Conservation (phyloP, 352 stramenopile species). For the Pythium chondricola region DNA sequence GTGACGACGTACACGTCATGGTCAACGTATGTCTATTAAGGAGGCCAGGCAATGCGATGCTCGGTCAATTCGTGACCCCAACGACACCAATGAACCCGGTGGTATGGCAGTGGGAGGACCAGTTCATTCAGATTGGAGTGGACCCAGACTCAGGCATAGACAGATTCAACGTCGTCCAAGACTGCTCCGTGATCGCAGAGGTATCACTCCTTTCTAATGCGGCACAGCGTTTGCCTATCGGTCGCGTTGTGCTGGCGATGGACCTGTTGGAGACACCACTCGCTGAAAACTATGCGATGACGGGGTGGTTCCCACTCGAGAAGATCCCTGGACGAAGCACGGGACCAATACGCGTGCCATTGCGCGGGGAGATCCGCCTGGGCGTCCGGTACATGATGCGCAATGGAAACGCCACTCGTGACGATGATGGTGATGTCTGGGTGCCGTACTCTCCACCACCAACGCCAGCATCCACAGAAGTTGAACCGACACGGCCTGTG, state of each 20-base stretch:
- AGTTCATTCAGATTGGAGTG: constrained; percentile 9
- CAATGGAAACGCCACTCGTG: not conserved
- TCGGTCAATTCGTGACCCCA: constrained; percentile 3
- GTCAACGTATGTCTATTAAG: constrained; percentile 3
- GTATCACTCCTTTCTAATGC: not conserved
- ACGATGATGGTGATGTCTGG: constrained; percentile 19
- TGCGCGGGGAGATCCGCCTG: constrained; percentile 38
- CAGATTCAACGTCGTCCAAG: not conserved
- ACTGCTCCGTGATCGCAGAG: constrained; percentile 1
- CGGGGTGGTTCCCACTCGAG: constrained; percentile 56
- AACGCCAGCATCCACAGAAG: not conserved
- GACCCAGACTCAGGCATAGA: not conserved
- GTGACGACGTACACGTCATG: not conserved
- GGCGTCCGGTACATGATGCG: constrained; percentile 33
- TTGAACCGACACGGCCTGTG: not conserved
- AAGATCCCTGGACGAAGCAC: constrained; percentile 6
- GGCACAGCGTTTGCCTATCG: constrained; percentile 7
- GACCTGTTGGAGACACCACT: constrained; percentile 43
- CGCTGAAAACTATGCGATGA: constrained; percentile 37
- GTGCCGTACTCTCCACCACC: constrained; percentile 17
- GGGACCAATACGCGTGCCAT: constrained; percentile 22
- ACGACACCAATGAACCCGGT: not conserved
- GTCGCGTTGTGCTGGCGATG: constrained; percentile 34
- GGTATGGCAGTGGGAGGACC: constrained; percentile 4
- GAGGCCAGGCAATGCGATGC: not conserved